phyloP scores from a whole-genome alignment of 1,139 yeast genomes.

The Geotrichum carabidarum region DNA sequence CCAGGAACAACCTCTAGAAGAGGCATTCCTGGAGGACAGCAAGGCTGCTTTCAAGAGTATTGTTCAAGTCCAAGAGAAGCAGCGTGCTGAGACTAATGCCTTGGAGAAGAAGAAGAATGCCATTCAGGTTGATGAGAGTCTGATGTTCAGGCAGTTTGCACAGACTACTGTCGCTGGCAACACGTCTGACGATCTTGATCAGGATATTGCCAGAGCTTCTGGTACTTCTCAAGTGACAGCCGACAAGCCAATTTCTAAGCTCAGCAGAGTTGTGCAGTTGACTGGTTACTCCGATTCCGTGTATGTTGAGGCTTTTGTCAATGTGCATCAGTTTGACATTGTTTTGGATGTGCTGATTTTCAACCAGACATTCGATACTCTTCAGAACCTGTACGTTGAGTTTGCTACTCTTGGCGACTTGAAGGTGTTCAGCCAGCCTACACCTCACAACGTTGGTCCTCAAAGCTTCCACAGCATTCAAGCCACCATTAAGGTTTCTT shows the following conservation, averaged over 20 bases:
- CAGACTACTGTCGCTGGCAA: conserved; percentile 37
- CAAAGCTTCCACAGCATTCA: conserved; percentile 91
- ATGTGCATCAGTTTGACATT: conserved; percentile 93
- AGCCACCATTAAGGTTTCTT: conserved; percentile 86
- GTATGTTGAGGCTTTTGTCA: conserved; percentile 93
- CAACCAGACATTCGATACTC: conserved; percentile 86
- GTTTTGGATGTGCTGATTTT: conserved; percentile 89
- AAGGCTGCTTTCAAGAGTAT: conserved; percentile 73
- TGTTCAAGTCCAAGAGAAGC: conserved; percentile 47
- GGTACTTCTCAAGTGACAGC: conserved; percentile 43
- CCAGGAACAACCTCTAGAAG: conserved; percentile 48
- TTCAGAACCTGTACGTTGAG: conserved; percentile 88
- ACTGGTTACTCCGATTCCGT: conserved; percentile 98
- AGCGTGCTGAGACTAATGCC: conserved; percentile 56
- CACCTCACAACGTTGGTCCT: conserved; percentile 90
- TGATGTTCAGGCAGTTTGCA: conserved; percentile 77
- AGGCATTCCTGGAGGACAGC: conserved; percentile 83
- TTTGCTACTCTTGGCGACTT: conserved; percentile 95
- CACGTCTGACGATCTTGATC: conserved; percentile 32
- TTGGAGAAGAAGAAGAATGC: conserved; percentile 61
- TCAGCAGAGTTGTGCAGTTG: conserved; percentile 82
- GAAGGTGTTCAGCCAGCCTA: conserved; percentile 88
- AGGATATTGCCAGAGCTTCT: conserved; percentile 41
- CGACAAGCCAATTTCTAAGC: conserved; percentile 66
- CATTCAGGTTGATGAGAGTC: conserved; percentile 76